phyloP scores from a whole-genome alignment of 169 alveolate species.

The Miamiensis avidus region DNA sequence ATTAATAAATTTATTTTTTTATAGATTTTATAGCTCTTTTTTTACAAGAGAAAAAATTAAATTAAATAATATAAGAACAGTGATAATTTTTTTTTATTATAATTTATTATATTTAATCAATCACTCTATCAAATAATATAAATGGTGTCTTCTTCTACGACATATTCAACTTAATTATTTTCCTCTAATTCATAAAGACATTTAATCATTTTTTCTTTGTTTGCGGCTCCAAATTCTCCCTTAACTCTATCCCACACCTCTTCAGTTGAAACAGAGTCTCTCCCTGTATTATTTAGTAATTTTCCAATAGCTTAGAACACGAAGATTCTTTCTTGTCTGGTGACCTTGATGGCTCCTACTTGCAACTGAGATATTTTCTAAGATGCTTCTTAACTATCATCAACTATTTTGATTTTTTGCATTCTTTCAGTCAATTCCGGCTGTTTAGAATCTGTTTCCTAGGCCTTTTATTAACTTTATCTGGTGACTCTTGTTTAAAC shows the following conservation, averaged over 20 bases:
- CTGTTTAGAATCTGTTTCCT: background rate
- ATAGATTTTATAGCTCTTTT: no score
- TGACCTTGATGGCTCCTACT: background rate
- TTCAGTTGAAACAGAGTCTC: background rate
- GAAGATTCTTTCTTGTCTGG: background rate
- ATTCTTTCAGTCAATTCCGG: background rate
- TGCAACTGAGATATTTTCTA: background rate
- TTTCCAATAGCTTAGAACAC: background rate
- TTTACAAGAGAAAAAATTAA: no score
- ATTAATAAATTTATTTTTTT: no score
- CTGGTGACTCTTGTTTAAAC: no score
- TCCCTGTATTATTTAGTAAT: background rate
- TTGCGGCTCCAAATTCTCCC: background rate
- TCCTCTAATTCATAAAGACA: background rate
- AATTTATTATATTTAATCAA: no score
- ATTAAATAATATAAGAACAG: no score
- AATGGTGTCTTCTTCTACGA: background rate
- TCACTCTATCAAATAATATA: background rate
- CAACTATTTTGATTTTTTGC: background rate
- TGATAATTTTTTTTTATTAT: no score
- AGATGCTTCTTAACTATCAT: background rate
- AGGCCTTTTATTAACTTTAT: background rate
- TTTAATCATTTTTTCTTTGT: background rate
- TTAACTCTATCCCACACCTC: background rate
- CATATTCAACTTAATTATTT: background rate